phyloP scores from a whole-genome alignment of 169 alveolate species.

The Cryptosporidium baileyi region DNA sequence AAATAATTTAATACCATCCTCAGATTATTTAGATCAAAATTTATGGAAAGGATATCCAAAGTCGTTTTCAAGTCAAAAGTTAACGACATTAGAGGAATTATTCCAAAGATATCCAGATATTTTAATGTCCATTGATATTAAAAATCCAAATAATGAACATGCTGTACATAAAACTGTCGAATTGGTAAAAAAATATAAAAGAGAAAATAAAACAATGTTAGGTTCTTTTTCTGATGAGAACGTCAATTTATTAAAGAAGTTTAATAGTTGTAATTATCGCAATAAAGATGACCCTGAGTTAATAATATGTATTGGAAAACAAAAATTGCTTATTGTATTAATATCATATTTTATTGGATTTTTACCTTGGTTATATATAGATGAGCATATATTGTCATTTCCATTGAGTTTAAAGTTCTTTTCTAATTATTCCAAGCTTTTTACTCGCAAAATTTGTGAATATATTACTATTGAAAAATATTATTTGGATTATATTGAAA shows the following conservation, averaged over 20 bases:
- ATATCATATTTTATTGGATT: conserved; percentile 35
- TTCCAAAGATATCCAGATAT: conserved; percentile 55
- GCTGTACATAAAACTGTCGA: conserved; percentile 39
- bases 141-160: conserved; percentile 15
- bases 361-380: conserved; percentile 35
- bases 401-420: conserved; percentile 52
- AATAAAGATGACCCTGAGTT: not conserved
- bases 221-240: conserved; percentile 34
- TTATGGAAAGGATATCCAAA: conserved; percentile 22
- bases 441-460: conserved; percentile 12
- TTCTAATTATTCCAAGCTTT: conserved; percentile 8
- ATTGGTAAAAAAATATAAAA: conserved; percentile 30
- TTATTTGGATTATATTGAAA: not conserved
- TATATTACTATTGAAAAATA: not conserved
- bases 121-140: conserved; percentile 37
- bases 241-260: not conserved
- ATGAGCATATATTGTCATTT: conserved; percentile 61
- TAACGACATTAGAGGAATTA: conserved; percentile 26
- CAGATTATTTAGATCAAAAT: conserved; percentile 21
- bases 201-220: conserved; percentile 48
- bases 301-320: conserved; percentile 20
- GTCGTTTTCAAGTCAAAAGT: not conserved
- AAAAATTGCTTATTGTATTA: not conserved
- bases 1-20: conserved; percentile 19
- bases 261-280: not conserved